Conservation (phyloP, 1,284 basidiomycete species). For the Tylopilus sp. region DNA sequence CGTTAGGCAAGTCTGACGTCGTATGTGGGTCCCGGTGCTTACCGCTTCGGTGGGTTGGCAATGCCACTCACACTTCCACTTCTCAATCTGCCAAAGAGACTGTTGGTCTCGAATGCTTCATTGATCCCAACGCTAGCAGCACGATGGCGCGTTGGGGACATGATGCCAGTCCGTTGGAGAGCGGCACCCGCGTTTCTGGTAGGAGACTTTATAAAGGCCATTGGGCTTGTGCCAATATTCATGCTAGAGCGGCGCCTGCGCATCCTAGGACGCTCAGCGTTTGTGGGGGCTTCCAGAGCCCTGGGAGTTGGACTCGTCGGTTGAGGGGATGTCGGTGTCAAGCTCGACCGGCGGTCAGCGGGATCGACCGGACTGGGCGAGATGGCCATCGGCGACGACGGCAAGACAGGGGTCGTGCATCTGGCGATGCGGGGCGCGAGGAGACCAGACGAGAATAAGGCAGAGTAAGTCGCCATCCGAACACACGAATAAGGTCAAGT, state of each 20-base stretch:
- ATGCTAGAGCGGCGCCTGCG: conserved; percentile 58
- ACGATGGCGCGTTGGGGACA: conserved; percentile 40
- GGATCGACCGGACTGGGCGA: conserved; percentile 36
- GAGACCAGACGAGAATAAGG: conserved; percentile 61
- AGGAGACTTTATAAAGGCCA: conserved; percentile 53
- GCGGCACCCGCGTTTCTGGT: conserved; percentile 46
- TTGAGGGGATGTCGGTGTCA: conserved; percentile 39
- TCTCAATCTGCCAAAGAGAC: conserved; percentile 46
- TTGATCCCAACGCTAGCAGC: conserved; percentile 41
- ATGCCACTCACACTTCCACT: conserved; percentile 46
- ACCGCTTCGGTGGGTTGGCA: conserved; percentile 35
- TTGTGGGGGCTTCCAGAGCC: conserved; percentile 7
- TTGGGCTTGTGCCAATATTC: conserved; percentile 45
- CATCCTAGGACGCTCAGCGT: conserved; percentile 33
- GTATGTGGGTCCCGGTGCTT: conserved; percentile 15
- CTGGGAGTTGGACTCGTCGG: conserved; percentile 10
- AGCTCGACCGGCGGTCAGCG: conserved; percentile 30
- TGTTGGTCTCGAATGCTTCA: conserved; percentile 34
- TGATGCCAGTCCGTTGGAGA: conserved; percentile 43
- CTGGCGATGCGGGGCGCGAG: conserved; percentile 43
- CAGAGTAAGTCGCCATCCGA: conserved; percentile 54
- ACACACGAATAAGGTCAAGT: conserved; percentile 3
- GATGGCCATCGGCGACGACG: conserved; percentile 38
- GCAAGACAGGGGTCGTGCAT: conserved; percentile 31
- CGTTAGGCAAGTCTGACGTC: conserved; percentile 10